Conservation (phyloP, 306 rosid genomes). For the Comarum palustre region DNA sequence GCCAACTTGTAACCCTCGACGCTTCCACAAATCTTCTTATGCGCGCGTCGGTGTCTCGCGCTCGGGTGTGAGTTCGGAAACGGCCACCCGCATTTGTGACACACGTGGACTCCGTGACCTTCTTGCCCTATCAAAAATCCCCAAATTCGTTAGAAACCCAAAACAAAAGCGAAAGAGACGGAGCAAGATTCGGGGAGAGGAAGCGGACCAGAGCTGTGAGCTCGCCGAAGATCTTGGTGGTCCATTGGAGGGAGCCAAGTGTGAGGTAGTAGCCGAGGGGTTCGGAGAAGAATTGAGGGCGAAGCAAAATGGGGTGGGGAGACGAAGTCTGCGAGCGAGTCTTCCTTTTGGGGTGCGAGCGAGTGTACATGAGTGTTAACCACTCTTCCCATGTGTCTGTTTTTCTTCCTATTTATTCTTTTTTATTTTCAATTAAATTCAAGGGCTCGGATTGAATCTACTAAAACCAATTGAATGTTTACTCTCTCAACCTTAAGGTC, state of each 20-base stretch:
- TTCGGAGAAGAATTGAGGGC: not conserved
- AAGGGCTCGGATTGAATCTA: too few species aligned
- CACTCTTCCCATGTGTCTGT: too few species aligned
- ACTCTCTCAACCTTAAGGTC: too few species aligned
- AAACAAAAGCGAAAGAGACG: not conserved
- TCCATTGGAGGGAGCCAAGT: constrained; percentile 31
- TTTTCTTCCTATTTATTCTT: too few species aligned
- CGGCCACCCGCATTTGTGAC: constrained; percentile 68
- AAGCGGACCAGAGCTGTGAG: constrained; percentile 17
- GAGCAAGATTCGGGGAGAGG: not conserved
- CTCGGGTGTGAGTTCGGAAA: constrained; percentile 70
- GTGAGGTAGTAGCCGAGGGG: not conserved
- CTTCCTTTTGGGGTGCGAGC: not conserved
- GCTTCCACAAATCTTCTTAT: constrained; percentile 85
- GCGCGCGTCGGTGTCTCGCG: constrained; percentile 64
- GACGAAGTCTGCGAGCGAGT: not conserved
- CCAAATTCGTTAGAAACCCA: not conserved
- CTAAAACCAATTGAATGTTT: too few species aligned
- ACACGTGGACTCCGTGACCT: constrained; percentile 47
- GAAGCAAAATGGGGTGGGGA: not conserved
- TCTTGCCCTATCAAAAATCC: constrained; percentile 37
- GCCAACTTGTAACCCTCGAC: constrained; percentile 54
- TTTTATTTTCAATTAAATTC: too few species aligned
- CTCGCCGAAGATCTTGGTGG: constrained; percentile 22
- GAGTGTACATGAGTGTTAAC: too few species aligned